Evolutionary conservation across 805 yeast genomes (phyloP).

Genomic region (Nakazawaea anatomiae): DNA sequence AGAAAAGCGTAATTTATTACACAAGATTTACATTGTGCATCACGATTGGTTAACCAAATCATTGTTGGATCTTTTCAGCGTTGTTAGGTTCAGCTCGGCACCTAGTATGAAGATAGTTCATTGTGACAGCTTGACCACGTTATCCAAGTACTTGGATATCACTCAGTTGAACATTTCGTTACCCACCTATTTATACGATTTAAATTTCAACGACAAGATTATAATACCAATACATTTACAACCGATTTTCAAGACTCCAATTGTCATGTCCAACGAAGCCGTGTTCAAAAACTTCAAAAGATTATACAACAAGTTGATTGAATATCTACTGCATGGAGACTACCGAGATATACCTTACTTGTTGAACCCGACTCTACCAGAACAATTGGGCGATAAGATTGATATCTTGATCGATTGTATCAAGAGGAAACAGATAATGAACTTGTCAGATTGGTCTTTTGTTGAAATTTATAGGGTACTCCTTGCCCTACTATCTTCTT

Average conservation of each 20-base stretch:
- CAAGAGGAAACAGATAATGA: constrained; percentile 40
- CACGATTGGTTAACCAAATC: constrained; percentile 87
- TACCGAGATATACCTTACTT: not conserved
- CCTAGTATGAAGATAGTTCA: constrained; percentile 19
- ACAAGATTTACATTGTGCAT: constrained; percentile 73
- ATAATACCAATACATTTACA: constrained; percentile 39
- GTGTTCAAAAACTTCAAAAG: constrained; percentile 20
- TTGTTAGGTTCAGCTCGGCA: constrained; percentile 29
- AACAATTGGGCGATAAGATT: constrained; percentile 20
- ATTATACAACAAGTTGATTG: constrained; percentile 26
- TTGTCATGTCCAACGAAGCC: constrained; percentile 15
- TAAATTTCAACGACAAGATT: constrained; percentile 42
- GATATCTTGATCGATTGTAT: constrained; percentile 42
- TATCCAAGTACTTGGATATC: constrained; percentile 58
- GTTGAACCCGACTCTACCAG: not conserved
- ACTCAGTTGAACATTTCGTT: constrained; percentile 72
- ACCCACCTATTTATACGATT: constrained; percentile 66
- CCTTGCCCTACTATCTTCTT: constrained; percentile 19
- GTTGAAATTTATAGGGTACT: constrained; percentile 27
- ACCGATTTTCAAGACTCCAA: constrained; percentile 24
- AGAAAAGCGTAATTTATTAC: constrained; percentile 44
- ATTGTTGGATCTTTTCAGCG: constrained; percentile 62
- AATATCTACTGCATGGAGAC: constrained; percentile 17
- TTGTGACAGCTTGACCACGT: constrained; percentile 27
- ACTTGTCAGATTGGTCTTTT: constrained; percentile 51